A percentile compares a stretch with the other conserved stretches of the same genome.
Evolutionary conservation across 2,329 filamentous ascomycete genomes (phyloP).

Genomic region (Mariannaea elegans): DNA sequence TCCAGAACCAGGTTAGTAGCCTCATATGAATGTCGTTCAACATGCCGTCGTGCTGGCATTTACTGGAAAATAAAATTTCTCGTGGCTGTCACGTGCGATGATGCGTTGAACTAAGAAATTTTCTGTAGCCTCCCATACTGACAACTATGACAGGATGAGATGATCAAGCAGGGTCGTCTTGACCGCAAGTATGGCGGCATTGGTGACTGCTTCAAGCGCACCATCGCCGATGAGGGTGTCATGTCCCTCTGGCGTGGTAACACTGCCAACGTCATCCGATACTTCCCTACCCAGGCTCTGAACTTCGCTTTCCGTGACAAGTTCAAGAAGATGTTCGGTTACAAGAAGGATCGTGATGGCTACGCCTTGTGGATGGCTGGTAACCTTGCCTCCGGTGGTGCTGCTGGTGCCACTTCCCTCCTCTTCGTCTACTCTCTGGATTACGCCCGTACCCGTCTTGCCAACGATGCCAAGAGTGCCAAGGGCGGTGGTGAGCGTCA

Average conservation of each 20-base stretch:
- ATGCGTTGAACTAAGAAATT: not conserved
- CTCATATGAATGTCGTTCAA: not conserved
- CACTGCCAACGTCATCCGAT: slow-evolving; percentile 99
- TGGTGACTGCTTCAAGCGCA: slow-evolving; percentile 93
- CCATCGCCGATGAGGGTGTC: slow-evolving; percentile 88
- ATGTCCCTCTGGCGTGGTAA: slow-evolving; percentile 99
- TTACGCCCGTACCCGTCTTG: slow-evolving; percentile 99
- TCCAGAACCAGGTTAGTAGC: slow-evolving; percentile 97
- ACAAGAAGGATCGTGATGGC: slow-evolving; percentile 99
- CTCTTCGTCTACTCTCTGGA: slow-evolving; percentile 99
- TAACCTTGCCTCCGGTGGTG: slow-evolving; percentile 99
- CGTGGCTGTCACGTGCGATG: slow-evolving; percentile 11
- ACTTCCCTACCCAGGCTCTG: slow-evolving; percentile 99
- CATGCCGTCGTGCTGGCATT: not conserved
- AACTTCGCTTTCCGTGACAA: slow-evolving; percentile 99
- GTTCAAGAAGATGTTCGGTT: slow-evolving; percentile 99
- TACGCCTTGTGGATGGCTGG: slow-evolving; percentile 99
- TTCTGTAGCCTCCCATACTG: slow-evolving; percentile 35
- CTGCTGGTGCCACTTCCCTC: slow-evolving; percentile 98
- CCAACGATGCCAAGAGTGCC: slow-evolving; percentile 99
- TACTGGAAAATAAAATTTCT: not conserved
- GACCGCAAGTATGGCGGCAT: slow-evolving; percentile 97
- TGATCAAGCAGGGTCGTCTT: slow-evolving; percentile 98
- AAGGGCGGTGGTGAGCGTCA: slow-evolving; percentile 97
- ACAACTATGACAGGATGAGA: slow-evolving; percentile 84